phyloP scores from a whole-genome alignment of 78 protist genomes.

The Capsaspora owczarzaki region DNA sequence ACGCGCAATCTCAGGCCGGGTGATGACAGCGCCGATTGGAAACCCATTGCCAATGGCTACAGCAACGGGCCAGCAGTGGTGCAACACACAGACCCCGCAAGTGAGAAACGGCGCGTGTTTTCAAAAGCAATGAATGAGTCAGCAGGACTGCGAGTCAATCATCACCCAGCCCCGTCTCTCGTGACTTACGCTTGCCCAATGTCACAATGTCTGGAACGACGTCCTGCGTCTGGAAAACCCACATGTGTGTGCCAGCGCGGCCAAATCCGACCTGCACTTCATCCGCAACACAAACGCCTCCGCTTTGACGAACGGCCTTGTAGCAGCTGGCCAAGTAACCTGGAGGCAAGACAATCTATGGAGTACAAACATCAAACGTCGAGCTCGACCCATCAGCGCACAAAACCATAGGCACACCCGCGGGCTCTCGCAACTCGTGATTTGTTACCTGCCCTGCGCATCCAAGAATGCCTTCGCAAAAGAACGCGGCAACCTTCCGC shows the following conservation, averaged over 20 bases:
- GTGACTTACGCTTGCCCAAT: slow-evolving; percentile 42
- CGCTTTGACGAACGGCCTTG: slow-evolving; percentile 33
- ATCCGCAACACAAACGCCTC: slow-evolving; percentile 75
- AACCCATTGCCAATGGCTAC: slow-evolving; percentile 66
- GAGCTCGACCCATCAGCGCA: not conserved
- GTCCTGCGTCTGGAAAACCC: slow-evolving; percentile 44
- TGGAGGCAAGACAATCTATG: not conserved
- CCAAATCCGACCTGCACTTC: slow-evolving; percentile 82
- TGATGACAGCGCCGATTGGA: slow-evolving; percentile 68
- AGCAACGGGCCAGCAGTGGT: not conserved
- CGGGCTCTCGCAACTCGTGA: no score
- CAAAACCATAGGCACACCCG: no score
- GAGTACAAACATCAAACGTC: not conserved
- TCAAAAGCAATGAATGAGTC: not conserved
- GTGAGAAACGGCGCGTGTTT: not conserved
- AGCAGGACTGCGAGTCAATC: not conserved
- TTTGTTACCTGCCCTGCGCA: slow-evolving; percentile 4
- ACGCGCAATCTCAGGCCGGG: slow-evolving; percentile 8
- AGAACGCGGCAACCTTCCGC: not conserved
- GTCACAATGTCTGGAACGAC: slow-evolving; percentile 63
- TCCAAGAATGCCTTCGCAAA: not conserved
- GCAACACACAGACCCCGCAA: no score
- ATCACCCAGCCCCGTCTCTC: no score
- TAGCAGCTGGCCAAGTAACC: slow-evolving; percentile 39
- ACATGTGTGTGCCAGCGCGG: slow-evolving; percentile 38